Evolutionary conservation across 2,329 filamentous ascomycete species (phyloP), one percentile per base, ranked within the genome.

Genomic region (Corinectria fuckeliana): DNA sequence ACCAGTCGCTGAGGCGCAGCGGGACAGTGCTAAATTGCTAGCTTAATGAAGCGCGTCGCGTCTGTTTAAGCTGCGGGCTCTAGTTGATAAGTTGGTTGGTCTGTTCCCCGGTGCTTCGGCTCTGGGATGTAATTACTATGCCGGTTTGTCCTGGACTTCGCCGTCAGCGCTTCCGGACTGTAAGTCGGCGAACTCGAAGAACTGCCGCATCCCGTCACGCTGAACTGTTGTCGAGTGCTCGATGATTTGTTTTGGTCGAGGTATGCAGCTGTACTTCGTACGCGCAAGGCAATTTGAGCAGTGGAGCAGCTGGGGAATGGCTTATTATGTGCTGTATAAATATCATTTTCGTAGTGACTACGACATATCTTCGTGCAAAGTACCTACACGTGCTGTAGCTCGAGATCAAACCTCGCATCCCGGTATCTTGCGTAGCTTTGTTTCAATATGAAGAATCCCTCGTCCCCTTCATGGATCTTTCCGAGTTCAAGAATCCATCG

Each of bases 41-140:
- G n/a, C n/a, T n/a, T n/a, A 25, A 32, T 18, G 23, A 36, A 52
- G 44, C 55, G 55, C 42, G 55, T 57, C 48, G 48, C 41, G 39
- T 26, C 25, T 25, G 18, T 47, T 32, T 50, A 41, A 39, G 48
- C 52, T 50, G 47, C 32, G 25, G 26, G 44, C 32, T 50, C 52
- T 14, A 51, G n/a, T 30, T 23, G 36, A 28, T 36, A 4, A 28
- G 25, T 34, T 42, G 42, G 30, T 11, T 26, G 21, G 32, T 36
- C 32, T 16, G n/a, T 36, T 36, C 32, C 16, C 7, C 16, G 32
- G 32, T 16, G n/a, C 7, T 36, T 36, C 32, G 32, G 32, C 32
- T 36, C 32, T 8, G 32, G n/a, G 32, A n/a, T 36, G n/a, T 32
- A 3, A 16, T 32, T n/a, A 16, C 14, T 28, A 36, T 8, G n/a